These are phyloP conservation scores for Allantophomopsis lycopodina DNA, from an alignment of 2,329 filamentous ascomycete genomes.

Conservation along the genomic window DNA sequence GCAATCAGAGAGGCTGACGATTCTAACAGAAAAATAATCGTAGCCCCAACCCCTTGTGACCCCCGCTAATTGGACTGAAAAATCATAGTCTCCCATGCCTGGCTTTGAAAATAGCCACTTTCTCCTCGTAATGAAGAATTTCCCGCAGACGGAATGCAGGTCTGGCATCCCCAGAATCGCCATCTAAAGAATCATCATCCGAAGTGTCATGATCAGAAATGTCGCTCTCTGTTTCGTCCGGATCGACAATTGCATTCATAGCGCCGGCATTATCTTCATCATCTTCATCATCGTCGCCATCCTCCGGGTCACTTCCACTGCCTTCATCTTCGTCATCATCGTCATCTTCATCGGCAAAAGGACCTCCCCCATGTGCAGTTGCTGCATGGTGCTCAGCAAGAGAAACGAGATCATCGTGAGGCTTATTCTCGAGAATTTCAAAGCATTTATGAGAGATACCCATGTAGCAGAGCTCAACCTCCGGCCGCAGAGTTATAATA, in stretches of 20 bases:
- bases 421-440: slow-evolving; percentile 57
- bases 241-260: slow-evolving; percentile 17
- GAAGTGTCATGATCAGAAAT: slow-evolving; percentile 29
- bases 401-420: slow-evolving; percentile 24
- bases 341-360: neutral
- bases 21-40: too few species aligned
- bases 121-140: slow-evolving; percentile 77
- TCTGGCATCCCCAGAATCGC: slow-evolving; percentile 24
- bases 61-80: too few species aligned
- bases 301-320: slow-evolving; percentile 13
- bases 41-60: too few species aligned
- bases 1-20: too few species aligned
- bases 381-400: slow-evolving; percentile 12
- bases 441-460: slow-evolving; percentile 69
- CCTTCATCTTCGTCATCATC: slow-evolving; percentile 14
- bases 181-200: slow-evolving; percentile 33
- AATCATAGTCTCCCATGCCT: slow-evolving; percentile 41
- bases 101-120: slow-evolving; percentile 68
- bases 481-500: slow-evolving; percentile 62
- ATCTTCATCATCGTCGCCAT: slow-evolving; percentile 6
- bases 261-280: slow-evolving; percentile 23
- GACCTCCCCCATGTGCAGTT: slow-evolving; percentile 28
- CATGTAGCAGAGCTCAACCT: slow-evolving; percentile 66
- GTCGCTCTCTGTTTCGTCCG: slow-evolving; percentile 21
- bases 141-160: slow-evolving; percentile 52